Base-by-base conservation (phyloP, 2,329 filamentous ascomycete species). In the Diaporthe velutina region DNA sequence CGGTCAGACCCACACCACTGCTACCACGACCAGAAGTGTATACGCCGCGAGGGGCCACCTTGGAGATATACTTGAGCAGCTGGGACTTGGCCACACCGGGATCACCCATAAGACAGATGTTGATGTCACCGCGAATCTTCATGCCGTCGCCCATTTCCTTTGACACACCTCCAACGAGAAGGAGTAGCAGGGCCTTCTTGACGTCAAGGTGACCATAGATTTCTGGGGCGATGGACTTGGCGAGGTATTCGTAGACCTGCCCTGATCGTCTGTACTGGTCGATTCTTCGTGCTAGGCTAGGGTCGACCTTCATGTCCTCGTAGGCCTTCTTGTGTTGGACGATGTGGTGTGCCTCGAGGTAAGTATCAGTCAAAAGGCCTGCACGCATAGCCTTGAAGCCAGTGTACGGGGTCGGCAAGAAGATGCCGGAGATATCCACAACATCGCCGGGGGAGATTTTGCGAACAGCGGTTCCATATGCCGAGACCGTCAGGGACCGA, bases 21-120 rank as follows among this genome's bases (percentile, higher is more conserved):
- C 92, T 94, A 83, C 94, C 94, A 79, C 94, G 93, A 76, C 94
- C 94, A 5, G 93, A 94, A 7, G 94, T 96, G 85, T 96, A 96
- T 17, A 96, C 93, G 79, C 95, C 96, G 77, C 97, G 94, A 76
- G 97, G 97, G 1, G 97, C 96, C 40, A 99, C 97, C 86, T 99
- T 98, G 78, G 95, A 95, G 82, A 99, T 98, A 84, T 99, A 99
- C 86, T 98, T 98, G 78, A 99, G 90, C 78, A 99, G 87, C 87
- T 99, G 97, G 50, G 97, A 99, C 87, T 99, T 99, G 86, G 97
- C 97, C 82, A 99, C 97, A 95, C 97, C 97, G 82, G 97, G 97
- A 81, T 99, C 97, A 89, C 97, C 97, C 97, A 99, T 99, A 81
- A 99, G 87, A 83, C 97, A 98, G 77, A 99, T 93, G 85, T 99